Conservation (phyloP, 2,329 filamentous ascomycete genomes). For the Dothistroma pini region DNA sequence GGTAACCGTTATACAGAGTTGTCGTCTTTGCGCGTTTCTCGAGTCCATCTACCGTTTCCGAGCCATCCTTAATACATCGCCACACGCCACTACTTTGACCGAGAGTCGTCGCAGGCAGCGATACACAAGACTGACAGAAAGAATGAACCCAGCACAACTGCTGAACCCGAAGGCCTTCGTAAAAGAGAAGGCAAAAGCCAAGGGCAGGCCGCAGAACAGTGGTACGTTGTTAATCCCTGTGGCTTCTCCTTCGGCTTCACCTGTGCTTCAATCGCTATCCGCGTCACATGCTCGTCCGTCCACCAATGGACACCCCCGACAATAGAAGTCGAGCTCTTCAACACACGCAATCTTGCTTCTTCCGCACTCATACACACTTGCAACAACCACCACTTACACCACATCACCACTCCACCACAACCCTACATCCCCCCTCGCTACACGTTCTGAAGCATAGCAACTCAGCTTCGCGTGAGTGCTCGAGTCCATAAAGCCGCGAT, state of each 20-base stretch:
- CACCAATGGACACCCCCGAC: background rate
- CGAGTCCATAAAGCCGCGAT: background rate
- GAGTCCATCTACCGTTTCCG: background rate
- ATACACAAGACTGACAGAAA: background rate
- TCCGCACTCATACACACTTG: background rate
- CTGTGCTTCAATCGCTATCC: conserved; percentile 7
- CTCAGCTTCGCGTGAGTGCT: background rate
- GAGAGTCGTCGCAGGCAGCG: background rate
- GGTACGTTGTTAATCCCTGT: conserved; percentile 25
- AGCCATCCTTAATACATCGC: background rate
- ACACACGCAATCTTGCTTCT: background rate
- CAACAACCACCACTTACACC: conserved; percentile 10
- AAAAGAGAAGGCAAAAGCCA: conserved; percentile 33
- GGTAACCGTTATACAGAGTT: background rate
- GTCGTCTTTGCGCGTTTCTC: background rate
- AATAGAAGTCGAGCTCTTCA: background rate
- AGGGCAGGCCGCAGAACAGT: conserved; percentile 26
- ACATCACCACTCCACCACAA: background rate
- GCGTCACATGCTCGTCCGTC: conserved; percentile 11
- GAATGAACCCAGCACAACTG: conserved; percentile 36
- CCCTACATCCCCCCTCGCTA: background rate
- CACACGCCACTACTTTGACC: conserved; percentile 1
- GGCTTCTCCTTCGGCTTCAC: conserved; percentile 11
- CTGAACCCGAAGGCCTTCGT: conserved; percentile 39
- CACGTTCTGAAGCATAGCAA: background rate